phyloP scores from a whole-genome alignment of 192 early-diverging fungal species.

The Coemansia erecta region DNA sequence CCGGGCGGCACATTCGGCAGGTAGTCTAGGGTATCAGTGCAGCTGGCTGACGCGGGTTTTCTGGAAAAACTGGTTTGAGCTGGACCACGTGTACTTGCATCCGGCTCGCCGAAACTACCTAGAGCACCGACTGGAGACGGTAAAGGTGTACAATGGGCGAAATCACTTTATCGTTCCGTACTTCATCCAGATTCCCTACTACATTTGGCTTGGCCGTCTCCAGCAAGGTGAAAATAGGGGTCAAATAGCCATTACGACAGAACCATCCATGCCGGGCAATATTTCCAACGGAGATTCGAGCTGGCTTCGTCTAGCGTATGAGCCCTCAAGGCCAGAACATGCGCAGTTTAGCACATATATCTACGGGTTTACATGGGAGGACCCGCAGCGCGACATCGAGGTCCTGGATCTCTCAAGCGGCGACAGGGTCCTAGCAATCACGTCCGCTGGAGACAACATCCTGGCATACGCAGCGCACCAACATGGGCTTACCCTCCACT shows the following conservation, averaged over 20 bases:
- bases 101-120: slow-evolving; percentile 80
- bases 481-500: slow-evolving; percentile 66
- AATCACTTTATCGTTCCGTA: slow-evolving; percentile 75
- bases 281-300: background rate
- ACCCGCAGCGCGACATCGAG: slow-evolving; percentile 71
- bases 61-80: slow-evolving; percentile 86
- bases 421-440: slow-evolving; percentile 76
- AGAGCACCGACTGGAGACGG: slow-evolving; percentile 75
- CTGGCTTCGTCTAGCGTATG: slow-evolving; percentile 55
- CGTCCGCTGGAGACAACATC: slow-evolving; percentile 80
- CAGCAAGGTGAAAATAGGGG: background rate
- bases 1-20: slow-evolving; percentile 34
- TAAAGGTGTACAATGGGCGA: slow-evolving; percentile 68
- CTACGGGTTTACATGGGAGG: slow-evolving; percentile 87
- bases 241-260: background rate
- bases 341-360: slow-evolving; percentile 80
- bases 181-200: slow-evolving; percentile 78
- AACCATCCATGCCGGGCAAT: background rate
- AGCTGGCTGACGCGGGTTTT: slow-evolving; percentile 80
- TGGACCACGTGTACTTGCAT: slow-evolving; percentile 78
- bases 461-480: slow-evolving; percentile 75
- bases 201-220: slow-evolving; percentile 73
- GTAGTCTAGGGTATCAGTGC: slow-evolving; percentile 63
- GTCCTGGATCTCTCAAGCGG: slow-evolving; percentile 62
- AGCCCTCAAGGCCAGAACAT: slow-evolving; percentile 55